phyloP scores from a whole-genome alignment of 768 basidiomycete species.

The Serendipita sp. region DNA sequence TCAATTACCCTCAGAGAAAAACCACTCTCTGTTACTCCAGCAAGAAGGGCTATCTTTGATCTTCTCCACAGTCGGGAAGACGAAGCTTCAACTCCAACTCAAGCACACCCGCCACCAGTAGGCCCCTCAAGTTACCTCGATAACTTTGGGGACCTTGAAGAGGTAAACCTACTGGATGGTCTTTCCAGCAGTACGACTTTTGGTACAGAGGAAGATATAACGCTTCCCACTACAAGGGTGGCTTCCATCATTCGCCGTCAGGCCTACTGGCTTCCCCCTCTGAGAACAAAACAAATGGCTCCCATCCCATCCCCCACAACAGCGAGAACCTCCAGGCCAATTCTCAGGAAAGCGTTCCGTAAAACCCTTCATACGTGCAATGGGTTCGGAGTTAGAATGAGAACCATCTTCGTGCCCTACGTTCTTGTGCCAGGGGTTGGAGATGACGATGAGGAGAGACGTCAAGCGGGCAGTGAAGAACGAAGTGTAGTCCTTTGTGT shows the following conservation, averaged over 20 bases:
- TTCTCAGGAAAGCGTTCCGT: slow-evolving; percentile 74
- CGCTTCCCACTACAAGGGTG: slow-evolving; percentile 55
- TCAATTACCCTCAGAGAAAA: slow-evolving; percentile 82
- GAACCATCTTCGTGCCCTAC: slow-evolving; percentile 84
- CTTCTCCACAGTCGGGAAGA: slow-evolving; percentile 7
- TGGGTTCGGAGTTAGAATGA: slow-evolving; percentile 82
- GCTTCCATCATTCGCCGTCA: slow-evolving; percentile 52
- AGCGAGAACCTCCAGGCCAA: slow-evolving; percentile 31
- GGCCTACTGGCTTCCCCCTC: slow-evolving; percentile 40
- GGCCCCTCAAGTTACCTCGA: slow-evolving; percentile 21
- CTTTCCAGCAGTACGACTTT: slow-evolving; percentile 47
- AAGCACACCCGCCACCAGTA: slow-evolving; percentile 21
- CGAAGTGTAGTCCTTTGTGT: slow-evolving; percentile 80
- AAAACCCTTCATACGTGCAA: slow-evolving; percentile 64
- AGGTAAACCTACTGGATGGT: slow-evolving; percentile 54
- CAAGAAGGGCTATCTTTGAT: slow-evolving; percentile 21
- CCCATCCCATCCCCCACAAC: slow-evolving; percentile 23
- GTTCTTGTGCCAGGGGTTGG: slow-evolving; percentile 38
- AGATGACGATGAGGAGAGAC: slow-evolving; percentile 6
- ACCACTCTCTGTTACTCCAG: slow-evolving; percentile 34
- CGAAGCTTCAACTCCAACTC: slow-evolving; percentile 18
- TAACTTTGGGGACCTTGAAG: slow-evolving; percentile 37
- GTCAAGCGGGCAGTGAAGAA: slow-evolving; percentile 46
- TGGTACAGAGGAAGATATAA: slow-evolving; percentile 23
- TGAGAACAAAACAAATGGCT: slow-evolving; percentile 31